A percentile compares a stretch with the other conserved stretches of the same genome.
Evolutionary conservation across 371 early-diverging fungal genomes (phyloP).

Genomic region (Mortierella sp.): DNA sequence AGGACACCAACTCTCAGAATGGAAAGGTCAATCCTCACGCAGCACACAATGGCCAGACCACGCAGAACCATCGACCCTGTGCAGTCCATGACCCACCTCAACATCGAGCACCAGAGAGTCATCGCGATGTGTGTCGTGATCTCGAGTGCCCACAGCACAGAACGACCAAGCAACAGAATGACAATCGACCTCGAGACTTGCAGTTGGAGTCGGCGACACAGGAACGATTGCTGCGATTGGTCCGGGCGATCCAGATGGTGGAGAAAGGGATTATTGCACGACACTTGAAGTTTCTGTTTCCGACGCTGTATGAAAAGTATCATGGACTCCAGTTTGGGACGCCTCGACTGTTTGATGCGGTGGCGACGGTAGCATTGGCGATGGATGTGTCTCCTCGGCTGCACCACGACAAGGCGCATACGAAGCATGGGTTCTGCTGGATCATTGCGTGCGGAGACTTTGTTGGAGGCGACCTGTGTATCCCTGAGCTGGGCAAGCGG

Average conservation of each 20-base stretch:
- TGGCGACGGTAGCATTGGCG: constrained; percentile 51
- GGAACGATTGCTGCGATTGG: constrained; percentile 41
- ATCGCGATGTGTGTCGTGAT: constrained; percentile 8
- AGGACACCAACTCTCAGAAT: background rate
- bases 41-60: background rate
- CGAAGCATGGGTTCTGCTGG: constrained; percentile 57
- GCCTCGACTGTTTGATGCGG: constrained; percentile 54
- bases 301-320: constrained; percentile 56
- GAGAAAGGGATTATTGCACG: constrained; percentile 52
- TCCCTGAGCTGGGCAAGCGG: constrained; percentile 53
- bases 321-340: constrained; percentile 57
- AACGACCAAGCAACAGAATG: background rate
- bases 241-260: constrained; percentile 52
- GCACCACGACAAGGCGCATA: constrained; percentile 50
- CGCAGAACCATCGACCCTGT: background rate
- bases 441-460: constrained; percentile 57
- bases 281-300: constrained; percentile 52
- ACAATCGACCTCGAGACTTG: constrained; percentile 1
- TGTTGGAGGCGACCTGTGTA: constrained; percentile 55
- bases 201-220: constrained; percentile 31
- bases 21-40: background rate
- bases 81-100: constrained; percentile 4
- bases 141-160: constrained; percentile 5
- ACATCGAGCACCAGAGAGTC: constrained; percentile 4
- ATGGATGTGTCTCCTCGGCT: constrained; percentile 55